Conservation (phyloP, 2,329 filamentous ascomycete species). For the Neofusicoccum parvum region DNA sequence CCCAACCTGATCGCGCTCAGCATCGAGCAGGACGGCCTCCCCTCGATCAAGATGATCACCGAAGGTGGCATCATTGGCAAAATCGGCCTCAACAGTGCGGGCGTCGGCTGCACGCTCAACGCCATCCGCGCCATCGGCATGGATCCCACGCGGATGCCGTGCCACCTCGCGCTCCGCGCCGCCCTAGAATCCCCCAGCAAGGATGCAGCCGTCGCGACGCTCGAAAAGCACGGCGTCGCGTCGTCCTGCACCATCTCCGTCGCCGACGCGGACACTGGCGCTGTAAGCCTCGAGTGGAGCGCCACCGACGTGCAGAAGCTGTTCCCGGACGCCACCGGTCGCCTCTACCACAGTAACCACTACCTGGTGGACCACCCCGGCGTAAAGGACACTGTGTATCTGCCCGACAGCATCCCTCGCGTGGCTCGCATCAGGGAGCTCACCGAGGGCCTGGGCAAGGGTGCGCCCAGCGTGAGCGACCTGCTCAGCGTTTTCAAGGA, state of each 20-base stretch:
- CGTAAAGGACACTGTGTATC: constrained; percentile 45
- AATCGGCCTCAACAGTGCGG: constrained; percentile 63
- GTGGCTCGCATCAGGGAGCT: constrained; percentile 42
- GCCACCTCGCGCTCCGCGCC: constrained; percentile 62
- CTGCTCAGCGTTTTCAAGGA: constrained; percentile 28
- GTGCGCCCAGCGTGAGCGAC: constrained; percentile 30
- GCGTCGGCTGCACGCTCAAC: constrained; percentile 64
- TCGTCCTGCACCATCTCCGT: constrained; percentile 58
- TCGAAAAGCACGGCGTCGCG: constrained; percentile 54
- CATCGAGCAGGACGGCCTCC: constrained; percentile 48
- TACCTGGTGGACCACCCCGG: constrained; percentile 42
- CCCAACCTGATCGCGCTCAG: constrained; percentile 53
- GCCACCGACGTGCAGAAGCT: constrained; percentile 12
- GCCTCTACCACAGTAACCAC: constrained; percentile 46
- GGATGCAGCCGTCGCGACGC: constrained; percentile 47
- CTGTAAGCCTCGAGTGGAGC: constrained; percentile 53
- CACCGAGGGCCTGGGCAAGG: constrained; percentile 26
- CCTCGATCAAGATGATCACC: constrained; percentile 58
- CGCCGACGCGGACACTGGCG: constrained; percentile 48
- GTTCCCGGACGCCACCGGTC: constrained; percentile 35
- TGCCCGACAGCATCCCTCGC: constrained; percentile 44
- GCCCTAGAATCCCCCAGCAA: constrained; percentile 56
- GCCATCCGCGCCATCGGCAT: constrained; percentile 62
- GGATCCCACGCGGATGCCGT: constrained; percentile 54
- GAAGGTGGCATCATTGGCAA: constrained; percentile 67